Conservation (phyloP, 2,329 filamentous ascomycete species). For the Magnaporthiopsis poae region DNA sequence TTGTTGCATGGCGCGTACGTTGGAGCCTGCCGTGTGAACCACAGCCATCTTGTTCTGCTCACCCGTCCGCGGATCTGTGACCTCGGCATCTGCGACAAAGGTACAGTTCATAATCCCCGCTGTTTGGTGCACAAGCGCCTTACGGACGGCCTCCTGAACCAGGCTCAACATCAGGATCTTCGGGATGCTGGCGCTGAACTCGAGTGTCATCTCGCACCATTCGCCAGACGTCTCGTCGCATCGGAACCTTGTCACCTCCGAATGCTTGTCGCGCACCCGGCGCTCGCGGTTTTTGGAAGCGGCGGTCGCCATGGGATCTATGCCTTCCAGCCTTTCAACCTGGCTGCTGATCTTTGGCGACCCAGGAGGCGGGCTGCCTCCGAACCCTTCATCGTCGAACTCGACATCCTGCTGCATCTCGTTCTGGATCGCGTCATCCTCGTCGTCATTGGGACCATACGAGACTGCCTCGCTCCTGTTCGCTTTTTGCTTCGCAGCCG, state of each 20-base stretch:
- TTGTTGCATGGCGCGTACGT: slow-evolving; percentile 81
- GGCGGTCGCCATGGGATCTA: slow-evolving; percentile 20
- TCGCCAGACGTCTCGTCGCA: slow-evolving; percentile 67
- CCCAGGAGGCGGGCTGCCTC: slow-evolving; percentile 35
- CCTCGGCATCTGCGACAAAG: slow-evolving; percentile 50
- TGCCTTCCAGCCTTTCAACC: slow-evolving; percentile 28
- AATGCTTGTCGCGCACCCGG: slow-evolving; percentile 53
- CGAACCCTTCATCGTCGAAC: slow-evolving; percentile 43
- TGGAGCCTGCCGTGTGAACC: slow-evolving; percentile 75
- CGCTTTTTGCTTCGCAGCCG: slow-evolving; percentile 59
- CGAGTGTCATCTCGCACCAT: slow-evolving; percentile 72
- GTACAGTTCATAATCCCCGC: slow-evolving; percentile 64
- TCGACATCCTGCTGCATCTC: slow-evolving; percentile 53
- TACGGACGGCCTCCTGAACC: slow-evolving; percentile 69
- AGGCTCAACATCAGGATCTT: slow-evolving; percentile 90
- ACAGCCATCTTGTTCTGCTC: slow-evolving; percentile 41
- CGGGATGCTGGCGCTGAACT: slow-evolving; percentile 68
- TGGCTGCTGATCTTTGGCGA: slow-evolving; percentile 28
- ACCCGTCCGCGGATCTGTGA: slow-evolving; percentile 36
- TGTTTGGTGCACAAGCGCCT: slow-evolving; percentile 80
- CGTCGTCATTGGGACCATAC: slow-evolving; percentile 87
- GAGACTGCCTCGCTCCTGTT: slow-evolving; percentile 76
- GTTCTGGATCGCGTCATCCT: slow-evolving; percentile 66
- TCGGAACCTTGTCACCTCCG: slow-evolving; percentile 64
- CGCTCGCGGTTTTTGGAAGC: slow-evolving; percentile 45